Conservation (phyloP, 2,329 filamentous ascomycete genomes). For the Ambrosiella beaveri region DNA sequence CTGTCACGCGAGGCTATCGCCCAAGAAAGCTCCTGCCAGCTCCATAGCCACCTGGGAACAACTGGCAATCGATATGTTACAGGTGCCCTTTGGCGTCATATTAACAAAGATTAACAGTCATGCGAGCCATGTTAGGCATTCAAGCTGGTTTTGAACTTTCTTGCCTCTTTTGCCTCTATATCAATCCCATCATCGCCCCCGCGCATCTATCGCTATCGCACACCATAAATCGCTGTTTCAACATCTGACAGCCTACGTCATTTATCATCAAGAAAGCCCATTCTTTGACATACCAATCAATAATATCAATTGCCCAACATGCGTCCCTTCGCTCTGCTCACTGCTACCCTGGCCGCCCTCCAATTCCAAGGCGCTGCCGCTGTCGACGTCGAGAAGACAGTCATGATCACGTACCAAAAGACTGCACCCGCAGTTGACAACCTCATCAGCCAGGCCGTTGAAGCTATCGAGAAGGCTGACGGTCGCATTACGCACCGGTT, state of each 20-base stretch:
- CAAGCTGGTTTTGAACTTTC: slow-evolving; percentile 1
- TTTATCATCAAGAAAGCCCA: not conserved
- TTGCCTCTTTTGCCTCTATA: not conserved
- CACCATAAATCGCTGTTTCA: not conserved
- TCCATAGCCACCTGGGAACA: too few relatives aligned
- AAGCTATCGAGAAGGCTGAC: slow-evolving; percentile 50
- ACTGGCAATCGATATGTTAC: too few relatives aligned
- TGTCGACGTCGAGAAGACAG: slow-evolving; percentile 50
- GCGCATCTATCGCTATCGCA: not conserved
- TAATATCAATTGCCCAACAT: slow-evolving; percentile 28
- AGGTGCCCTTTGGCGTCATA: not conserved
- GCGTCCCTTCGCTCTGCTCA: slow-evolving; percentile 40
- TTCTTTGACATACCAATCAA: not conserved
- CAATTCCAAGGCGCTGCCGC: slow-evolving; percentile 42
- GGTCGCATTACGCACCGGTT: slow-evolving; percentile 69
- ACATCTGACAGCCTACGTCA: not conserved
- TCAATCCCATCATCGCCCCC: not conserved
- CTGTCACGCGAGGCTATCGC: too few relatives aligned
- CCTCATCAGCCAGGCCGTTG: slow-evolving; percentile 53
- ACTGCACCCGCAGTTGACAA: slow-evolving; percentile 44
- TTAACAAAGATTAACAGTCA: not conserved
- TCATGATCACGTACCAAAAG: slow-evolving; percentile 65
- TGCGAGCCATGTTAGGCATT: too few relatives aligned
- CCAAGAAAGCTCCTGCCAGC: too few relatives aligned
- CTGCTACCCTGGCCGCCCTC: slow-evolving; percentile 38